Conservation (phyloP, 192 early-diverging fungal species). For the Coemansia sp. region DNA sequence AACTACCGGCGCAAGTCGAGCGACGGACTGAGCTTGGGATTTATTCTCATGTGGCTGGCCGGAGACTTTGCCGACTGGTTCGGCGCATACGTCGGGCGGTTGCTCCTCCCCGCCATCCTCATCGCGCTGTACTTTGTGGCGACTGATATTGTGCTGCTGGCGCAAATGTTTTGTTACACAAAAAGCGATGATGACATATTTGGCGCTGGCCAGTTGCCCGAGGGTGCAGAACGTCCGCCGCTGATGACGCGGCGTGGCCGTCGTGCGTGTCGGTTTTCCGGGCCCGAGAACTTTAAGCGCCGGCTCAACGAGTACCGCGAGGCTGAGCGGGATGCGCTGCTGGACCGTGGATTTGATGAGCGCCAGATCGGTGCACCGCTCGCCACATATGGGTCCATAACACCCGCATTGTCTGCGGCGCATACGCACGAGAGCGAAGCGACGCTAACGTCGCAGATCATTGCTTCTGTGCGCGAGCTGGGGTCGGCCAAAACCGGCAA, state of each 20-base stretch:
- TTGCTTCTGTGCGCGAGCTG: conserved; percentile 19
- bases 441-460: not conserved
- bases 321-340: conserved; percentile 39
- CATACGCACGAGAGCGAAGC: not conserved
- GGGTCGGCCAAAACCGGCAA: conserved; percentile 21
- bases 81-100: conserved; percentile 46
- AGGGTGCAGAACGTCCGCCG: conserved; percentile 47
- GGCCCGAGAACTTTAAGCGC: conserved; percentile 16
- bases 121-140: conserved; percentile 73
- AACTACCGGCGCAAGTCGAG: conserved; percentile 53
- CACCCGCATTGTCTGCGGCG: not conserved
- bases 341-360: conserved; percentile 32
- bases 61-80: conserved; percentile 53
- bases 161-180: conserved; percentile 67
- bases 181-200: conserved; percentile 47
- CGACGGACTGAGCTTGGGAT: conserved; percentile 49
- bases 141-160: conserved; percentile 66
- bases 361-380: not conserved
- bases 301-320: conserved; percentile 42
- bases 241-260: conserved; percentile 44
- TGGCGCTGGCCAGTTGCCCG: conserved; percentile 36
- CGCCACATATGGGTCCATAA: conserved; percentile 18
- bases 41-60: conserved; percentile 52
- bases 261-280: conserved; percentile 35
- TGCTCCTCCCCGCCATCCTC: conserved; percentile 59